These are phyloP conservation scores for Aspergillus pseudoglaucus DNA, from an alignment of 2,329 filamentous ascomycete genomes.

Conservation along the genomic window DNA sequence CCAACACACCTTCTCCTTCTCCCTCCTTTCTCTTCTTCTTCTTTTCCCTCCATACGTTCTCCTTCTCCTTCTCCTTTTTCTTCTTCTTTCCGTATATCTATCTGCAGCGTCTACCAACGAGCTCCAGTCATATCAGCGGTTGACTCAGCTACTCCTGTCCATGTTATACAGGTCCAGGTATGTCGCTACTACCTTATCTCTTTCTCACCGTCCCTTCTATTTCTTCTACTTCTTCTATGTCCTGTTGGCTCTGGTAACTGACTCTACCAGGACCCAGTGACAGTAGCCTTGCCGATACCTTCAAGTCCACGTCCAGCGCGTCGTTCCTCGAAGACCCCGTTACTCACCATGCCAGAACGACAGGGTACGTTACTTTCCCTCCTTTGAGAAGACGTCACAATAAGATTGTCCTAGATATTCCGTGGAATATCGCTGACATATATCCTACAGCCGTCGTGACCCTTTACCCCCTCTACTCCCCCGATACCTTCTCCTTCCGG, in stretches of 20 bases:
- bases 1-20: constrained; percentile 2
- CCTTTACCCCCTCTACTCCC: constrained; percentile 22
- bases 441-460: constrained; percentile 25
- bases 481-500: constrained; percentile 23
- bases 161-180: constrained; percentile 1
- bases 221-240: not conserved
- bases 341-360: constrained; percentile 16
- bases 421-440: constrained; percentile 4
- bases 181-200: not conserved
- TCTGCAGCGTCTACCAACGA: not conserved
- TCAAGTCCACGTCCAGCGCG: not conserved
- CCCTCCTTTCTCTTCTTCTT: not conserved
- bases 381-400: no score
- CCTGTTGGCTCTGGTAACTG: not conserved
- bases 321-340: not conserved
- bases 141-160: constrained; percentile 1
- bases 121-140: not conserved
- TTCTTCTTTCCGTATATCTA: not conserved
- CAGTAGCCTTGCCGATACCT: not conserved
- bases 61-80: constrained; percentile 1
- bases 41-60: not conserved
- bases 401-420: no score
- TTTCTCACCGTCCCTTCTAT: not conserved
- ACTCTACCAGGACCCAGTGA: not conserved
- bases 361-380: constrained; percentile 15